Conservation (phyloP, 1,139 yeast genomes). For the Taphrina pruni region DNA sequence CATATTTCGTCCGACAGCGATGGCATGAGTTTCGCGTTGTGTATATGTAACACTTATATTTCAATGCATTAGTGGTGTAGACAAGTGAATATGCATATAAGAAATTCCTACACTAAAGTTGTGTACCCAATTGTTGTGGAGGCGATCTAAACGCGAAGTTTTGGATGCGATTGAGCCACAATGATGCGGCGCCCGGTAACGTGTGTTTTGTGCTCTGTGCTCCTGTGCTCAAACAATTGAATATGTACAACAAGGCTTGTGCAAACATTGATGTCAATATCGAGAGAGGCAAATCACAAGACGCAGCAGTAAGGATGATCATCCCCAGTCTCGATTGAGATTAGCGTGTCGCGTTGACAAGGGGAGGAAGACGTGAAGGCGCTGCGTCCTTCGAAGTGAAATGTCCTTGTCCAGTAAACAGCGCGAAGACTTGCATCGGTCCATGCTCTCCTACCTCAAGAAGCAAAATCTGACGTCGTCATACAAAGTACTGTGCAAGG, state of each 20-base stretch:
- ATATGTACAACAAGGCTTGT: not conserved
- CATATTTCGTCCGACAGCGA: not conserved
- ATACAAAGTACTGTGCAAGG: conserved; percentile 23
- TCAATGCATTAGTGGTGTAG: too few relatives aligned
- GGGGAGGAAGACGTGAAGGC: not conserved
- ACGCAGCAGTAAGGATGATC: not conserved
- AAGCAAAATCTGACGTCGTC: conserved; percentile 22
- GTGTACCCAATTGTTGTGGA: not conserved
- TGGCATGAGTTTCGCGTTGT: not conserved
- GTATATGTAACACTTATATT: not conserved
- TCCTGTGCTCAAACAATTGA: not conserved
- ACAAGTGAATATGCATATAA: too few relatives aligned
- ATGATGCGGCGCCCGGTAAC: conserved; percentile 6
- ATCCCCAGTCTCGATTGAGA: not conserved
- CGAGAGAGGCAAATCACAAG: not conserved
- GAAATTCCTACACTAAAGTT: too few relatives aligned
- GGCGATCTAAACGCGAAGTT: not conserved
- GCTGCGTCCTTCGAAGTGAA: not conserved
- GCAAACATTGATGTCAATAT: not conserved
- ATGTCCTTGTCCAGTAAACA: conserved; percentile 34
- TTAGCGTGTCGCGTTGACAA: not conserved
- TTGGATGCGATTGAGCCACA: not conserved
- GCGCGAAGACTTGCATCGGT: conserved; percentile 35
- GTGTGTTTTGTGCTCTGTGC: conserved; percentile 6
- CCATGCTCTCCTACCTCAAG: conserved; percentile 30